Percentiles rank a stretch among this genome's conserved stretches.
phyloP scores from a whole-genome alignment of 2,329 filamentous ascomycete species.

The Bertia moriformis region DNA sequence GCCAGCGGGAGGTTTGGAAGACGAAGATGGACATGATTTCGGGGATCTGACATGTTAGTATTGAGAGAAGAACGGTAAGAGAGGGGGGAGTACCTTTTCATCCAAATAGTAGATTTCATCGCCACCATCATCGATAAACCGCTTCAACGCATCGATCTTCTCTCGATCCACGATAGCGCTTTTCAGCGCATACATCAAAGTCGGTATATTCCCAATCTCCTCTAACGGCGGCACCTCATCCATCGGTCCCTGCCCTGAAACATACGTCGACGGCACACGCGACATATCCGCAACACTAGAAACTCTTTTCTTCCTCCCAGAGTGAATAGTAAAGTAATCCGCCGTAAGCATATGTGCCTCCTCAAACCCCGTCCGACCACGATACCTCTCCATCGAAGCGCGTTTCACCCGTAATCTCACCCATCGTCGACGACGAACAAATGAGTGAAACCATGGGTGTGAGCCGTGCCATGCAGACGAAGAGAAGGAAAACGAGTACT shows the following conservation, averaged over 20 bases:
- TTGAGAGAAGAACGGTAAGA: background rate
- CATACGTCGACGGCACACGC: background rate
- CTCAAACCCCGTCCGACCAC: slow-evolving; percentile 13
- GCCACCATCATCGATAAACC: background rate
- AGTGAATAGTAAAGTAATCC: slow-evolving; percentile 1
- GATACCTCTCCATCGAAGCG: slow-evolving; percentile 9
- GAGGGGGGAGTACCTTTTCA: background rate
- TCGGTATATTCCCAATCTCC: background rate
- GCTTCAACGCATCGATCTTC: background rate
- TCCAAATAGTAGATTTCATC: background rate
- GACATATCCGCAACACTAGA: background rate
- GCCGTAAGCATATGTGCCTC: slow-evolving; percentile 2
- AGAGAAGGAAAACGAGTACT: slow-evolving; percentile 45
- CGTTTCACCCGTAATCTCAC: slow-evolving; percentile 38
- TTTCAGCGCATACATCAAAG: background rate
- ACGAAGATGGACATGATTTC: slow-evolving; percentile 1
- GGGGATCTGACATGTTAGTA: background rate
- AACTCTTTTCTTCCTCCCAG: background rate
- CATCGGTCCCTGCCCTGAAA: too few relatives aligned
- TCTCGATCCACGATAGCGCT: background rate
- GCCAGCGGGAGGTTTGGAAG: background rate
- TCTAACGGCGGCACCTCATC: background rate
- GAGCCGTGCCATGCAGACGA: slow-evolving; percentile 41
- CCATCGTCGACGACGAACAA: slow-evolving; percentile 47
- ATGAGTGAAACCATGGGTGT: slow-evolving; percentile 54